Evolutionary conservation across 352 stramenopile genomes (phyloP).

Genomic region (Globisporangium rhizosaccharum): DNA sequence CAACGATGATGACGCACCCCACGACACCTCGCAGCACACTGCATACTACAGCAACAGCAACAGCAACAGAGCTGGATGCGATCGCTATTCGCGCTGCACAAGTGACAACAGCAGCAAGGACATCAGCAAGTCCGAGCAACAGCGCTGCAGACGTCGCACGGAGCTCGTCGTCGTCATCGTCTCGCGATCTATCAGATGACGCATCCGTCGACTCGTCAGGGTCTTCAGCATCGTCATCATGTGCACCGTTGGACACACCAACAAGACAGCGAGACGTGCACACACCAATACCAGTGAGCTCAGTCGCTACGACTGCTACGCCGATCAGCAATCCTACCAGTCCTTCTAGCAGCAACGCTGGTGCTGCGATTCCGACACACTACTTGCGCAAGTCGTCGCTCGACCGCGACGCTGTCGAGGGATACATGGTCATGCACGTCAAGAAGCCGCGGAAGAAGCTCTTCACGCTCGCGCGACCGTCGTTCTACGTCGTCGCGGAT

Average conservation of each 20-base stretch:
- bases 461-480: constrained; percentile 36
- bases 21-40: not conserved
- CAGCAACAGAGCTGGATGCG: not conserved
- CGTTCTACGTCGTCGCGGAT: constrained; percentile 49
- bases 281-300: not conserved
- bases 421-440: constrained; percentile 54
- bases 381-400: constrained; percentile 22
- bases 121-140: not conserved
- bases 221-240: not conserved
- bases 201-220: not conserved
- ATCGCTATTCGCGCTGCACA: not conserved
- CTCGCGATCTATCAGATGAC: not conserved
- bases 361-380: not conserved
- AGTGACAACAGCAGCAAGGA: not conserved
- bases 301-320: not conserved
- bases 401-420: constrained; percentile 38
- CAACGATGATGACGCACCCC: not conserved
- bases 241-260: not conserved
- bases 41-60: not conserved
- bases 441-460: constrained; percentile 59
- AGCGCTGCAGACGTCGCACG: too few species aligned
- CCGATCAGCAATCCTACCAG: not conserved
- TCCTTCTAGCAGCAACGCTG: not conserved
- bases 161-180: not conserved
- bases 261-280: not conserved